phyloP scores from a whole-genome alignment of 257 asterid species.

The Capsicum chinense region DNA sequence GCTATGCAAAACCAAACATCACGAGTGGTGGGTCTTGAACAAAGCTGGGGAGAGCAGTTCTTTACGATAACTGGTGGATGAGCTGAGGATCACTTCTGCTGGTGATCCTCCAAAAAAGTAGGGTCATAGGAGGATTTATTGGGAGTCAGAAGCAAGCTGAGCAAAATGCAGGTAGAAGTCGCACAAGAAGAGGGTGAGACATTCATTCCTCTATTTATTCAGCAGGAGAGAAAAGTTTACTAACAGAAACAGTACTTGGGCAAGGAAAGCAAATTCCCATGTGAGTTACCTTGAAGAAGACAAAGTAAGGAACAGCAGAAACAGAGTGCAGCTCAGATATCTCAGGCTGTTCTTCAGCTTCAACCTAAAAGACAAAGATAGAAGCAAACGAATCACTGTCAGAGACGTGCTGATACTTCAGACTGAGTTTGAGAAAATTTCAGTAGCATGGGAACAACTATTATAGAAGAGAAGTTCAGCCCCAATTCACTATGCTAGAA shows the following conservation, averaged over 20 bases:
- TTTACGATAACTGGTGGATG: neutral
- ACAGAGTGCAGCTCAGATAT: conserved; percentile 85
- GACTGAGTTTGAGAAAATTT: neutral
- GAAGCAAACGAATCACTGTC: neutral
- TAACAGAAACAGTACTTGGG: neutral
- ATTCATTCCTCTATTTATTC: neutral
- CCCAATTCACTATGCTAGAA: neutral
- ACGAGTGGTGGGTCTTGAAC: neutral
- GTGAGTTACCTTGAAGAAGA: conserved; percentile 79
- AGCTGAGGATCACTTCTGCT: neutral
- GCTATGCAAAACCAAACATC: neutral
- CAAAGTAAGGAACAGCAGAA: conserved; percentile 90
- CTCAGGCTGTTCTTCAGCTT: conserved; percentile 98
- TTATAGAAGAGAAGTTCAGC: neutral
- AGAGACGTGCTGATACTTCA: neutral
- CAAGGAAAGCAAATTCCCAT: neutral
- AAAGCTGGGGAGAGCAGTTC: neutral
- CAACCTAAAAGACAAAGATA: conserved; percentile 56
- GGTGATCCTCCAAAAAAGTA: neutral
- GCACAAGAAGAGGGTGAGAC: neutral
- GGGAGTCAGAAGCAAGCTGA: neutral
- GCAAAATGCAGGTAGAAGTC: neutral
- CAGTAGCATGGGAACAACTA: neutral
- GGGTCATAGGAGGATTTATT: neutral
- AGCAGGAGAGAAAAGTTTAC: neutral